Evolutionary conservation across 2,329 filamentous ascomycete species (phyloP).

Genomic region (Chrysoporthe austroafricana): DNA sequence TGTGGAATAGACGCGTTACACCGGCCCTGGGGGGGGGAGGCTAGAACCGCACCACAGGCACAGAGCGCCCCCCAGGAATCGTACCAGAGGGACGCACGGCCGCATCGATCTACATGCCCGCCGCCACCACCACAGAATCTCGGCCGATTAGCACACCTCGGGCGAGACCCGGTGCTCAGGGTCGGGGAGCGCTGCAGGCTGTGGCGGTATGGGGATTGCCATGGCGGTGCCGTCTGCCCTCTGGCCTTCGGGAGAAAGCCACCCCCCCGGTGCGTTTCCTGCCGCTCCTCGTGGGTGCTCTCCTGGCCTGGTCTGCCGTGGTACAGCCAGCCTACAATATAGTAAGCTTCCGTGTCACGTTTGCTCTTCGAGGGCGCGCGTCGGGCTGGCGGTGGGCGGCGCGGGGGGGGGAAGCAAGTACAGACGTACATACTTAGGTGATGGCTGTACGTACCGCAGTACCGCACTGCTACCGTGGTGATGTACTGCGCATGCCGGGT

Average conservation of each 20-base stretch:
- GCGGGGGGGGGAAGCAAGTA: too few relatives aligned
- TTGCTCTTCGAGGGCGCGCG: background rate
- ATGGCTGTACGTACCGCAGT: background rate
- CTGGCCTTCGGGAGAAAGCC: too few relatives aligned
- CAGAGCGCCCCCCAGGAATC: background rate
- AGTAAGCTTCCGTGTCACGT: background rate
- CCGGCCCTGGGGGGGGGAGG: background rate
- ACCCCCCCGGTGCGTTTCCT: background rate
- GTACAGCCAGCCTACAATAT: too few relatives aligned
- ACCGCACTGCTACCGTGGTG: background rate
- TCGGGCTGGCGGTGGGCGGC: too few relatives aligned
- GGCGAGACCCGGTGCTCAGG: background rate
- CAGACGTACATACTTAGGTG: too few relatives aligned
- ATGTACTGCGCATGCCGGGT: background rate
- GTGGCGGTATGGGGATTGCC: background rate
- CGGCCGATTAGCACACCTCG: background rate
- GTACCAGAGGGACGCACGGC: conserved; percentile 1
- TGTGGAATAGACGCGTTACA: conserved; percentile 5
- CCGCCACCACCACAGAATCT: background rate
- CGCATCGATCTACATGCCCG: background rate
- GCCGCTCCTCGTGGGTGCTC: background rate
- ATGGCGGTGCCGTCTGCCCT: background rate
- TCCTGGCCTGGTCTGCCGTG: too few relatives aligned
- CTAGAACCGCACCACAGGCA: background rate
- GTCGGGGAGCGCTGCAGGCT: background rate